These are phyloP conservation scores for Cladosporium sp. DNA, from an alignment of 2,329 filamentous ascomycete genomes.

Conservation along the genomic window DNA sequence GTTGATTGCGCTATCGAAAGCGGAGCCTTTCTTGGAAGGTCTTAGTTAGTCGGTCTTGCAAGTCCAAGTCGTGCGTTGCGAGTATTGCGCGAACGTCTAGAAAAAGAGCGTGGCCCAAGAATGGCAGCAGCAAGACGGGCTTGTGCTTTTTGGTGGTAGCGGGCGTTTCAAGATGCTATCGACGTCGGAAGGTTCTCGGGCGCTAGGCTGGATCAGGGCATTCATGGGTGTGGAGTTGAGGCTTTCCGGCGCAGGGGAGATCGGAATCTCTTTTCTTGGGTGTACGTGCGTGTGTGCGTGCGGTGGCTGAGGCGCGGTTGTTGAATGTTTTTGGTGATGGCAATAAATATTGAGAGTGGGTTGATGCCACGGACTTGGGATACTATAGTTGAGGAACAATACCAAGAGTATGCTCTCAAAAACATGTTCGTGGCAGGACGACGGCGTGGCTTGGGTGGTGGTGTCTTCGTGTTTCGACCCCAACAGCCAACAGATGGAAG, in stretches of 20 bases:
- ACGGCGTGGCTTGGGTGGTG: not conserved
- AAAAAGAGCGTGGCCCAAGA: not conserved
- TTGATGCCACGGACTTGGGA: not conserved
- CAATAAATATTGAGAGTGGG: too few species aligned
- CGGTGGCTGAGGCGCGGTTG: not conserved
- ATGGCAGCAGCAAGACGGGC: not conserved
- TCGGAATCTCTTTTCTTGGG: constrained; percentile 13
- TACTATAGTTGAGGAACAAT: not conserved
- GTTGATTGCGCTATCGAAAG: constrained; percentile 10
- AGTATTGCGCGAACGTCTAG: constrained; percentile 1
- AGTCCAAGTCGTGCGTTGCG: not conserved
- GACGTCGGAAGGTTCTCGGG: constrained; percentile 11
- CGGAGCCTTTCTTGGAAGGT: not conserved
- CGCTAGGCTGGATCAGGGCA: not conserved
- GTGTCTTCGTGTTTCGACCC: constrained; percentile 8
- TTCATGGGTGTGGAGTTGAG: not conserved
- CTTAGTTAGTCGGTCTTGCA: too few species aligned
- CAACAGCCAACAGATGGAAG: not conserved
- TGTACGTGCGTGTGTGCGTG: not conserved
- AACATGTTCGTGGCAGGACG: not conserved
- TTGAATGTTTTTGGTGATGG: not conserved
- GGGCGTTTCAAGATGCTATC: constrained; percentile 1
- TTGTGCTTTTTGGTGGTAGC: not conserved
- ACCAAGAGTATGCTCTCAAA: not conserved
- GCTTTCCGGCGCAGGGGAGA: constrained; percentile 10